Evolutionary conservation across 352 stramenopile genomes (phyloP), one percentile per base, ranked within the genome.

Genomic region (Phytophthora syringae): DNA sequence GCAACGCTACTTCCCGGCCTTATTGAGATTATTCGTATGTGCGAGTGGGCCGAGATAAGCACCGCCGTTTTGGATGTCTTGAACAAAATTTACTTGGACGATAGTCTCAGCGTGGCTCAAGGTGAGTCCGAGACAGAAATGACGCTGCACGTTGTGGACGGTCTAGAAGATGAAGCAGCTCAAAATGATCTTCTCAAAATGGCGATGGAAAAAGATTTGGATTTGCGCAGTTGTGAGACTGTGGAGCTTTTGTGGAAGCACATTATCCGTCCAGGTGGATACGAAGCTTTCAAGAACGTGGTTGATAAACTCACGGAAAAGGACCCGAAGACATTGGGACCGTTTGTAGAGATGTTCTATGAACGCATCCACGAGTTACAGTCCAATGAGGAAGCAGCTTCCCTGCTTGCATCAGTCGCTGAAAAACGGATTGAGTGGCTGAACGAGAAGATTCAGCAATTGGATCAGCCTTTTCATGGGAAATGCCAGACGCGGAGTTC

Each of bases 11-110:
- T 45, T 45, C 39, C 39, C 18, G 39, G 9, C n/a, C 3, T 75
- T 20, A 52, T 25, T 1, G 6, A 55, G 6, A 45, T 71, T 27
- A 28, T 65, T 5, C 21, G 45, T 5, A 55, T 21, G 7, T 64
- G 67, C 12, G 54, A 52, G 9, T 75, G 67, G 67, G 37, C 28
- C 13, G 32, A 47, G 7, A 54, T 64, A 24, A 57, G 45, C 0
- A 28, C 60, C n/a, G 22, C 15, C 45, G 13, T 67, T n/a, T 32
- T 48, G 48, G 18, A 37, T 15, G 21, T 20, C 1, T n/a, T 61
- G n/a, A 34, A 44, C n/a, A 44, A 44, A 42, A 7, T 20, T 7
- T 42, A 42, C 34, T 32, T 32, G 27, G 2, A 1, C 2, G 16
- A 25, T 15, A 25, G 11, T 44, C 16, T 44, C 3, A 11, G 5